These are phyloP conservation scores for Lentinus brumalis DNA, from an alignment of 768 basidiomycete genomes.

Conservation along the genomic window DNA sequence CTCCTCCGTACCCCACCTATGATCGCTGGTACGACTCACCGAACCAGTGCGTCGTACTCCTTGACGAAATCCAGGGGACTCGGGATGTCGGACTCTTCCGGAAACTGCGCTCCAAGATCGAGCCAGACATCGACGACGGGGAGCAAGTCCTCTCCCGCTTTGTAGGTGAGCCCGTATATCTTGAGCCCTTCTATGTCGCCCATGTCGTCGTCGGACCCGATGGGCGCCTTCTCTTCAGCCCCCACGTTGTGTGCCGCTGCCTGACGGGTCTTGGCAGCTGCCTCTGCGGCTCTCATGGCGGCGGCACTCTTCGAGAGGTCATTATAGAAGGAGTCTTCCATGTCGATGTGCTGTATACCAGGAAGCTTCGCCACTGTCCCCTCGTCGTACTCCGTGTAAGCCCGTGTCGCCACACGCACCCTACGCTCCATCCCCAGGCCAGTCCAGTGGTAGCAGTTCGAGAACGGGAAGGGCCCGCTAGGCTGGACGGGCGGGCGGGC, in stretches of 20 bases:
- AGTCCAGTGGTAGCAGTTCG: conserved; percentile 13
- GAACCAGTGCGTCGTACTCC: not conserved
- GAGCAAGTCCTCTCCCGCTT: not conserved
- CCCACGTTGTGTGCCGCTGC: not conserved
- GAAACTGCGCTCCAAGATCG: not conserved
- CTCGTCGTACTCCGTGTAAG: not conserved
- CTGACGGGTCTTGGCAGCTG: not conserved
- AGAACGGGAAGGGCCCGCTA: not conserved
- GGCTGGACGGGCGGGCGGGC: not conserved
- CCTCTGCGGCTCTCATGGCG: not conserved
- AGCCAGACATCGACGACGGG: conserved; percentile 3
- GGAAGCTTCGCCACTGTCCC: not conserved
- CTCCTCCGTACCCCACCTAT: no score
- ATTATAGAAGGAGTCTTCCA: not conserved
- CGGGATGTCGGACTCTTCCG: not conserved
- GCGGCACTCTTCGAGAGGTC: not conserved
- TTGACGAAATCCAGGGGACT: not conserved
- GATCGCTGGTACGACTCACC: not conserved
- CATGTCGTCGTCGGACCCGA: not conserved
- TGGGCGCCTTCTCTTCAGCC: not conserved
- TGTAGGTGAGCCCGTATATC: not conserved
- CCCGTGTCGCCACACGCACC: not conserved
- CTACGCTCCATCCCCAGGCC: not conserved
- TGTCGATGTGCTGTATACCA: not conserved
- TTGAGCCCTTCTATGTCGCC: not conserved